A percentile compares a stretch with the other conserved stretches of the same genome.
Evolutionary conservation across 495 filamentous ascomycete species (phyloP).

Genomic region (Neurospora discreta): DNA sequence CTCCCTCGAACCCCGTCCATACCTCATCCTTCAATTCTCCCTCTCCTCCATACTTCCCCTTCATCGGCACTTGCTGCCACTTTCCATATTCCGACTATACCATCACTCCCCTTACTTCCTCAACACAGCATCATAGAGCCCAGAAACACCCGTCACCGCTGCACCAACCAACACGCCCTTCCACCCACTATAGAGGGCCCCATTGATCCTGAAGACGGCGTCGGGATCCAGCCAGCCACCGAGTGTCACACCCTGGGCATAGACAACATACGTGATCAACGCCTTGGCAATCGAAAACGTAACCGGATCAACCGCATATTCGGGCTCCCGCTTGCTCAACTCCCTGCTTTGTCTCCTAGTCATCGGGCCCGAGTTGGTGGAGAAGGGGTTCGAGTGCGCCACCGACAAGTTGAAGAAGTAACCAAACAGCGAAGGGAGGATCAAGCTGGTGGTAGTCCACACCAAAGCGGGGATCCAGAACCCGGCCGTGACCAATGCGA

Average conservation of each 20-base stretch:
- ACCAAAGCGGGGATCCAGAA: conserved; percentile 79
- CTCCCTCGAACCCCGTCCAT: background rate
- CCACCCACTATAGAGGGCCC: conserved; percentile 59
- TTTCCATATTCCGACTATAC: background rate
- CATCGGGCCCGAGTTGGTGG: conserved; percentile 16
- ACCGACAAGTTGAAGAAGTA: conserved; percentile 81
- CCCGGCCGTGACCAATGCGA: conserved; percentile 56
- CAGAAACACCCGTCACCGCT: conserved; percentile 55
- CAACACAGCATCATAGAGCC: conserved; percentile 75
- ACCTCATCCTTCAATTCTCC: background rate
- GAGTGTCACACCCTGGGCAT: conserved; percentile 56
- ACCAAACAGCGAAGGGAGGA: conserved; percentile 57
- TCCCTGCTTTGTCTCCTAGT: conserved; percentile 10
- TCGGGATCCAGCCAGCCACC: conserved; percentile 47
- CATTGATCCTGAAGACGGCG: conserved; percentile 49
- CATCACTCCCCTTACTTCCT: conserved; percentile 42
- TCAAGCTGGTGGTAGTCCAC: conserved; percentile 62
- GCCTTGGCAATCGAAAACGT: conserved; percentile 84
- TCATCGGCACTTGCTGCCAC: background rate
- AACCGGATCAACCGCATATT: conserved; percentile 66
- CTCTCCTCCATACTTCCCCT: background rate
- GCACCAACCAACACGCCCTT: conserved; percentile 60
- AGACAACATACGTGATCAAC: conserved; percentile 66
- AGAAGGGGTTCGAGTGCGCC: conserved; percentile 10
- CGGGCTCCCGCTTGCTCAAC: conserved; percentile 10